These are phyloP conservation scores for Lindgomyces ingoldianus DNA, from an alignment of 495 filamentous ascomycete species.

Conservation along the genomic window DNA sequence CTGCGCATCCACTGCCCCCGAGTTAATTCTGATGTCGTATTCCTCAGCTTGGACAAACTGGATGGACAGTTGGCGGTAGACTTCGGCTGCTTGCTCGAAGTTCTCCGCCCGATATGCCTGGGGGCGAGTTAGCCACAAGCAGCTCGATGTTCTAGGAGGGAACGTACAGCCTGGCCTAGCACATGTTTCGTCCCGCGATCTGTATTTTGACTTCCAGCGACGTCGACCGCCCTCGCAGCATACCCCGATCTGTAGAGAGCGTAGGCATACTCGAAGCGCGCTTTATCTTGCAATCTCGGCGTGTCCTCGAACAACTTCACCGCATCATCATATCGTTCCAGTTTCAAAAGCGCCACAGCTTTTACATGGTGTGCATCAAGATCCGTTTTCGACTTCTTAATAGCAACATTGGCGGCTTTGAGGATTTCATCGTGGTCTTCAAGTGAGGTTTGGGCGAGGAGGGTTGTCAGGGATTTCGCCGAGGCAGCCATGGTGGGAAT, in stretches of 20 bases:
- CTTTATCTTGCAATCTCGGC: slow-evolving; percentile 64
- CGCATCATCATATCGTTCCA: slow-evolving; percentile 92
- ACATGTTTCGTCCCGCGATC: slow-evolving; percentile 75
- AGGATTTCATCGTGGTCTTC: slow-evolving; percentile 76
- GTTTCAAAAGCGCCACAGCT: slow-evolving; percentile 82
- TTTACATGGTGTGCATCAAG: slow-evolving; percentile 72
- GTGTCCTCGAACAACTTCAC: slow-evolving; percentile 72
- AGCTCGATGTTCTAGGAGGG: background rate
- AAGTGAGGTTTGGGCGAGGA: slow-evolving; percentile 61
- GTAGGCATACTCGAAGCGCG: slow-evolving; percentile 82
- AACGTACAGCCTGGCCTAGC: slow-evolving; percentile 77
- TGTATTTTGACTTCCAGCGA: slow-evolving; percentile 52
- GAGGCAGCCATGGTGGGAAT: slow-evolving; percentile 38
- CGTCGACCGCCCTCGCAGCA: slow-evolving; percentile 66
- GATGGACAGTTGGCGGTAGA: slow-evolving; percentile 66
- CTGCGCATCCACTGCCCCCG: slow-evolving; percentile 77
- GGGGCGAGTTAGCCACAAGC: slow-evolving; percentile 18
- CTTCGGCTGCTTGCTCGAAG: slow-evolving; percentile 67
- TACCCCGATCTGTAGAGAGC: slow-evolving; percentile 84
- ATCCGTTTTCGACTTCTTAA: slow-evolving; percentile 65
- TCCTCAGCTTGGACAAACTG: slow-evolving; percentile 63
- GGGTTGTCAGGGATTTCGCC: slow-evolving; percentile 55
- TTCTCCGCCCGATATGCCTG: slow-evolving; percentile 81
- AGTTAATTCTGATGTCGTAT: slow-evolving; percentile 85
- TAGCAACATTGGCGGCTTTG: slow-evolving; percentile 66